Percentiles rank a stretch among this genome's conserved stretches.
Conservation (phyloP, 169 alveolate genomes). For the Plasmodium sp. region DNA sequence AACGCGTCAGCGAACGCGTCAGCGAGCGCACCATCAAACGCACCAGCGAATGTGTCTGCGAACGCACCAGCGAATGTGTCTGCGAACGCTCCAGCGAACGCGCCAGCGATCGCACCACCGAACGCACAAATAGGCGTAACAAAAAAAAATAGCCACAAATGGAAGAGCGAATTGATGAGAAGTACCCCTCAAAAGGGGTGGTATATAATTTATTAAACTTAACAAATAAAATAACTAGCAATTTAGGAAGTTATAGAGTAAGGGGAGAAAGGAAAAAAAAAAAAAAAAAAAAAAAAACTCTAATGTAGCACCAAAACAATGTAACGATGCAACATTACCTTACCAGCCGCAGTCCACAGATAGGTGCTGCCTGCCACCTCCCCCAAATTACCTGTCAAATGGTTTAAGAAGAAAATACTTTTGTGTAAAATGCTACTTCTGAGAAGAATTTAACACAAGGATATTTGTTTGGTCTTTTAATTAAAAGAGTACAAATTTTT, state of each 20-base stretch:
- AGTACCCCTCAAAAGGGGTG: background rate
- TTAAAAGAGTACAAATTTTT: background rate
- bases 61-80: no score
- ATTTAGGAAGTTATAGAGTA: background rate
- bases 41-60: no score
- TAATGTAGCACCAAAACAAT: background rate
- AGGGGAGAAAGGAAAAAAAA: background rate
- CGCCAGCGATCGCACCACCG: background rate
- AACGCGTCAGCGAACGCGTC: no score
- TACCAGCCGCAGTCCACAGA: background rate
- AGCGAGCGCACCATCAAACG: no score
- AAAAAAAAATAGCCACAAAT: background rate
- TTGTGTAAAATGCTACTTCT: background rate
- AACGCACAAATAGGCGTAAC: background rate
- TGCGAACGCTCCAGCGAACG: no score
- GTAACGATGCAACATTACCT: background rate
- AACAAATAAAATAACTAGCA: background rate
- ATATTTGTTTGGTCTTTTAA: background rate
- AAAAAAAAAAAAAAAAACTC: background rate
- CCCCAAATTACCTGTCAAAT: background rate
- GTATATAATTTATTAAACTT: background rate
- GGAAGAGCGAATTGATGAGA: conserved; percentile 2
- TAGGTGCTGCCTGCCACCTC: background rate
- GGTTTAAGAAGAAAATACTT: background rate
- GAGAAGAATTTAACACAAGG: background rate